A percentile compares a stretch with the other conserved stretches of the same genome.
Evolutionary conservation across 805 yeast genomes (phyloP).

Genomic region (Starmerella khaoyaiensis): DNA sequence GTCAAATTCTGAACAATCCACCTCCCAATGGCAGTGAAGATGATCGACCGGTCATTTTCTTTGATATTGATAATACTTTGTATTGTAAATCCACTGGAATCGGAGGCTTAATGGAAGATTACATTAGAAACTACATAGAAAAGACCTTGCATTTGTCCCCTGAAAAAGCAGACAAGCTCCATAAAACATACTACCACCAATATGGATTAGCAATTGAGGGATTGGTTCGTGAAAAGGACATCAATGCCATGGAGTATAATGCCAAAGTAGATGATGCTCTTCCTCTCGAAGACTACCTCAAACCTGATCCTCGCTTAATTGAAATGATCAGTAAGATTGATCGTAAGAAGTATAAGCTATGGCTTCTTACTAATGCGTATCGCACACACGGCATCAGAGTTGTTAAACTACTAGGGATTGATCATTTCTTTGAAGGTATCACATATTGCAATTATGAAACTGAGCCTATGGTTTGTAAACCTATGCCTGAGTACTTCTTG

Average conservation of each 20-base stretch:
- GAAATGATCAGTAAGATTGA: conserved; percentile 28
- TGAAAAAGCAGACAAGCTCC: conserved; percentile 62
- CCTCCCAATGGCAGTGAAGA: conserved; percentile 12
- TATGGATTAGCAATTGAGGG: conserved; percentile 95
- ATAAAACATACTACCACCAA: conserved; percentile 61
- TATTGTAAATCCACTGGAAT: conserved; percentile 63
- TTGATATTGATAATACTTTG: conserved; percentile 88
- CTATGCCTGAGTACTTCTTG: conserved; percentile 59
- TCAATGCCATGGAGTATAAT: conserved; percentile 83
- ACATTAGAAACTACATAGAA: conserved; percentile 71
- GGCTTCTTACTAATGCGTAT: conserved; percentile 94
- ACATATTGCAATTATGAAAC: conserved; percentile 77
- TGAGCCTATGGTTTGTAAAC: conserved; percentile 66
- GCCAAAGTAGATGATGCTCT: conserved; percentile 81
- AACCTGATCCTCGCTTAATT: conserved; percentile 35
- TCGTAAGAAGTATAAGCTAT: conserved; percentile 50
- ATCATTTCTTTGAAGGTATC: conserved; percentile 88
- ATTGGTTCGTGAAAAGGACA: conserved; percentile 45
- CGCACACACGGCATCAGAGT: conserved; percentile 79
- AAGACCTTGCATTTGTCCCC: conserved; percentile 46
- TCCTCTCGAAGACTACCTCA: conserved; percentile 66
- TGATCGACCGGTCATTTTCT: conserved; percentile 41
- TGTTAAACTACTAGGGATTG: conserved; percentile 65
- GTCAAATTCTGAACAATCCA: conserved; percentile 9
- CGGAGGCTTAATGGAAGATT: conserved; percentile 77